These are phyloP conservation scores for Talaromyces sp. DNA, from an alignment of 2,329 filamentous ascomycete genomes.

Conservation along the genomic window DNA sequence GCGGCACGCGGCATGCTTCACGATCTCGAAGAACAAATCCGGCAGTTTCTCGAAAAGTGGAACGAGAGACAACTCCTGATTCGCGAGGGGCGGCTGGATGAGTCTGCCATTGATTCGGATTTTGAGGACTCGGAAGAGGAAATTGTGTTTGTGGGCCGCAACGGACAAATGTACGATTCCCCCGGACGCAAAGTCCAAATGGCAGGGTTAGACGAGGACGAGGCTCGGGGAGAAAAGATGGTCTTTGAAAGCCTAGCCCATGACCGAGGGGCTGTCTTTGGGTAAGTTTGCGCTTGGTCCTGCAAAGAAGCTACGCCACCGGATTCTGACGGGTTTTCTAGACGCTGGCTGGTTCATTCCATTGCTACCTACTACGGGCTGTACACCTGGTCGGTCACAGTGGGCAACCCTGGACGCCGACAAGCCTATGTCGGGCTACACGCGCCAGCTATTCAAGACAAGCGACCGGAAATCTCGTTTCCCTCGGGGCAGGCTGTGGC, in stretches of 20 bases:
- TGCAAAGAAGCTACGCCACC: conserved; percentile 14
- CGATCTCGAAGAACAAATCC: conserved; percentile 77
- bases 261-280: conserved; percentile 74
- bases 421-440: conserved; percentile 76
- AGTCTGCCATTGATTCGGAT: conserved; percentile 33
- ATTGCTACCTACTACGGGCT: conserved; percentile 91
- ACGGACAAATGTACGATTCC: conserved; percentile 59
- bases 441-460: conserved; percentile 27
- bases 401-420: conserved; percentile 63
- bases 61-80: conserved; percentile 48
- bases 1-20: conserved; percentile 76
- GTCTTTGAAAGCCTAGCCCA: conserved; percentile 75
- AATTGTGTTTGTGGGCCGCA: conserved; percentile 80
- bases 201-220: conserved; percentile 39
- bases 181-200: conserved; percentile 49
- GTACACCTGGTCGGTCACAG: conserved; percentile 72
- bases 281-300: conserved; percentile 50
- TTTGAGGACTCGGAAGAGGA: conserved; percentile 65
- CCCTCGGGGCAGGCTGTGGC: conserved; percentile 11
- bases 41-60: conserved; percentile 65
- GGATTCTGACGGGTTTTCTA: conserved; percentile 28
- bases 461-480: conserved; percentile 22
- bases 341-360: conserved; percentile 87
- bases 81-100: conserved; percentile 40
- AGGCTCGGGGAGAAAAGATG: conserved; percentile 59